Percentiles rank a stretch among this genome's conserved stretches.
Evolutionary conservation across 306 rosid genomes (phyloP).

Genomic region (Acmispon strigosus): DNA sequence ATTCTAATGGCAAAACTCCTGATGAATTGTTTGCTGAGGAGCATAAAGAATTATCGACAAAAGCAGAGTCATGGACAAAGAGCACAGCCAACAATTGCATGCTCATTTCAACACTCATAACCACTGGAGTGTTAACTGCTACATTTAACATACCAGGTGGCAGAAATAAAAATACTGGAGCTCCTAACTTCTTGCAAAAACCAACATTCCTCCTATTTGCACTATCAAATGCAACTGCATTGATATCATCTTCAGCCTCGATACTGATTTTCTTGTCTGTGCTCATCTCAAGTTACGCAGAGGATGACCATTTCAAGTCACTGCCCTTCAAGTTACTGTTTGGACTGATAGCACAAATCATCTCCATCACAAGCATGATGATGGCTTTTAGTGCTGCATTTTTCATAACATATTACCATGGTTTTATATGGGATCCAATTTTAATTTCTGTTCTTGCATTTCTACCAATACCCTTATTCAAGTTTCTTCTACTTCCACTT

Average conservation of each 20-base stretch:
- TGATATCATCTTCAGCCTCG: constrained; percentile 39
- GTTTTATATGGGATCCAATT: constrained; percentile 16
- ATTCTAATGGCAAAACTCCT: constrained; percentile 20
- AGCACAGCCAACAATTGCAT: constrained; percentile 31
- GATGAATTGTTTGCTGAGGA: constrained; percentile 20
- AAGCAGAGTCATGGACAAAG: constrained; percentile 50
- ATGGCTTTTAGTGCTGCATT: constrained; percentile 35
- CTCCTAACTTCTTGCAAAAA: constrained; percentile 18
- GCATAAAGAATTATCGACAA: constrained; percentile 20
- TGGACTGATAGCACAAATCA: constrained; percentile 35
- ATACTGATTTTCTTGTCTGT: constrained; percentile 41
- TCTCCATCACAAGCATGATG: constrained; percentile 43
- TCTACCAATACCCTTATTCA: constrained; percentile 22
- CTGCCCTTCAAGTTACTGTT: constrained; percentile 34
- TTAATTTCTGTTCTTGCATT: constrained; percentile 8
- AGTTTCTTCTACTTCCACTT: constrained; percentile 23
- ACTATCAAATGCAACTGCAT: constrained; percentile 32
- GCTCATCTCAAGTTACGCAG: constrained; percentile 39
- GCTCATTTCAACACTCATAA: constrained; percentile 40
- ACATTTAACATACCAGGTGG: constrained; percentile 43
- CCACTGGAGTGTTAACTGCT: constrained; percentile 33
- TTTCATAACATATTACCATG: constrained; percentile 18
- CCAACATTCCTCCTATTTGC: constrained; percentile 23
- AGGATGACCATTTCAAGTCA: constrained; percentile 20
- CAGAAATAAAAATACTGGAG: constrained; percentile 2